A percentile compares a stretch with the other conserved stretches of the same genome.
These are phyloP conservation scores for Entophlyctis luteolus DNA, from an alignment of 192 early-diverging fungal species.

Conservation along the genomic window DNA sequence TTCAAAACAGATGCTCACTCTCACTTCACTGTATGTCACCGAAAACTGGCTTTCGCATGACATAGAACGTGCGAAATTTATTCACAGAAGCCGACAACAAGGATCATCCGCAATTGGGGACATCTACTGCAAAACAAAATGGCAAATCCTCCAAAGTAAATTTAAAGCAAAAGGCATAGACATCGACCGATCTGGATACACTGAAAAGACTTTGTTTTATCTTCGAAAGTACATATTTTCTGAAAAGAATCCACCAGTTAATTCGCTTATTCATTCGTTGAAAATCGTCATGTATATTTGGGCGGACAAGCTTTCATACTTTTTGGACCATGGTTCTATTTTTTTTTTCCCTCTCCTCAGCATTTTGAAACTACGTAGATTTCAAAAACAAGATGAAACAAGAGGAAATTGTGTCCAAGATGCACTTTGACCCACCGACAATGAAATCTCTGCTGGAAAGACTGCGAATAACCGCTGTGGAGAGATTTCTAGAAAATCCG, in stretches of 20 bases:
- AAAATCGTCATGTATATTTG: slow-evolving; percentile 15
- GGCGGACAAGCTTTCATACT: slow-evolving; percentile 11
- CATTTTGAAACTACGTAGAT: neutral
- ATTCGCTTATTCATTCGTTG: neutral
- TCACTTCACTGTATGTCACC: neutral
- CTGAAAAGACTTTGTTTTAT: slow-evolving; percentile 15
- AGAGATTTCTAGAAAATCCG: slow-evolving; percentile 13
- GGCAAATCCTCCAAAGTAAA: neutral
- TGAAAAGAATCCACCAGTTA: neutral
- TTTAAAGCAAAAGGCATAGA: neutral
- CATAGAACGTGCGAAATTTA: neutral
- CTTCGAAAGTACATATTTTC: slow-evolving; percentile 10
- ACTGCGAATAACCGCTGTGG: slow-evolving; percentile 7
- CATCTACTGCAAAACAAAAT: neutral
- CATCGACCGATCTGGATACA: slow-evolving; percentile 14
- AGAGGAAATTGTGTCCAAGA: slow-evolving; percentile 14
- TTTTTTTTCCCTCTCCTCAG: neutral
- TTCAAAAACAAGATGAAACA: slow-evolving; percentile 26
- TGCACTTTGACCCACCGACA: slow-evolving; percentile 2
- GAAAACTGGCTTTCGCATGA: neutral
- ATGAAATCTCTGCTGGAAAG: neutral
- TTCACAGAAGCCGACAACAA: neutral
- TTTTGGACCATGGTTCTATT: slow-evolving; percentile 12
- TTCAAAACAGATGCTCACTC: neutral
- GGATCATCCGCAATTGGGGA: neutral